Evolutionary conservation across 2,329 filamentous ascomycete species (phyloP).

Genomic region (Epichloe festucae): DNA sequence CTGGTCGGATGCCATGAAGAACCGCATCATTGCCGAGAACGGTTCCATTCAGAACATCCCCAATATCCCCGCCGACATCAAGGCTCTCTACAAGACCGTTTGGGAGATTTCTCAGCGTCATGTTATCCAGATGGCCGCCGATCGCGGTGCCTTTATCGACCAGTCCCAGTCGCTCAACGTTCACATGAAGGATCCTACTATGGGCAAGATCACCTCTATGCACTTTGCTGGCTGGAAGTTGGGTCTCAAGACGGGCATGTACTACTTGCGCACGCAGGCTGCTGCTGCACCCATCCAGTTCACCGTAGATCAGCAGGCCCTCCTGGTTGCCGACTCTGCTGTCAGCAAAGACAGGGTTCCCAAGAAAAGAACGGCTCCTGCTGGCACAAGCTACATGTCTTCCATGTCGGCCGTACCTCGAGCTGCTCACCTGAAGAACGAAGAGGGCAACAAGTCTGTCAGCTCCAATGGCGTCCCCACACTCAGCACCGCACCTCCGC

Average conservation of each 20-base stretch:
- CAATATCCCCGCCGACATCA: conserved; percentile 92
- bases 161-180: conserved; percentile 99
- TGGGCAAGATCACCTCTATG: conserved; percentile 99
- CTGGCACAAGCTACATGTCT: conserved; percentile 40
- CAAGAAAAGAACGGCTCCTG: conserved; percentile 58
- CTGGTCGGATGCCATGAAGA: conserved; percentile 99
- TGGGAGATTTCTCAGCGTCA: conserved; percentile 97
- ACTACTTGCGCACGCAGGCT: conserved; percentile 97
- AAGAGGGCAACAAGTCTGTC: conserved; percentile 25
- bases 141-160: conserved; percentile 96
- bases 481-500: conserved; percentile 53
- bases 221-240: conserved; percentile 99
- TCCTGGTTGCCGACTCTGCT: conserved; percentile 76
- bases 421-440: conserved; percentile 50
- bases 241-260: conserved; percentile 99
- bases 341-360: conserved; percentile 49
- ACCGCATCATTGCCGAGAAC: conserved; percentile 95
- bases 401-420: conserved; percentile 51
- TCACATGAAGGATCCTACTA: conserved; percentile 97
- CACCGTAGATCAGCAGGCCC: conserved; percentile 92
- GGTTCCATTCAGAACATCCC: conserved; percentile 95
- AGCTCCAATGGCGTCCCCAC: conserved; percentile 53
- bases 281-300: conserved; percentile 96
- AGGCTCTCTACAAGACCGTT: conserved; percentile 96
- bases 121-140: conserved; percentile 94